Percentiles rank a stretch among this genome's conserved stretches.
phyloP scores from a whole-genome alignment of 305 asterid species.

The Solanum hybrid region DNA sequence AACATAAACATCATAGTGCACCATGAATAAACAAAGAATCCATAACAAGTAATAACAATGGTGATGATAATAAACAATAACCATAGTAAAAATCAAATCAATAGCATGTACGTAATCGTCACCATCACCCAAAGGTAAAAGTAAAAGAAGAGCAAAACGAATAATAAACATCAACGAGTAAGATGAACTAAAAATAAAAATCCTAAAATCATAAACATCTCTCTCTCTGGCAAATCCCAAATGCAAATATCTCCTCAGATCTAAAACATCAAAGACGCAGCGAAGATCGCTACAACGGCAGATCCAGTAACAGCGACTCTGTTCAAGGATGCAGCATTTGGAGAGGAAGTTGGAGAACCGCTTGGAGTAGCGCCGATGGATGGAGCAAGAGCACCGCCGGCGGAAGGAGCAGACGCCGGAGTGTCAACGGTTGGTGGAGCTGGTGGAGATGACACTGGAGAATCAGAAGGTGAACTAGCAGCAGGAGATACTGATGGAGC shows the following conservation, averaged over 20 bases:
- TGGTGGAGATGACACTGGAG: constrained; percentile 29
- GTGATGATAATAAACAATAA: not conserved
- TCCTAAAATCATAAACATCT: constrained; percentile 15
- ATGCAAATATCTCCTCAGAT: constrained; percentile 4
- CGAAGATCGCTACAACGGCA: constrained; percentile 24
- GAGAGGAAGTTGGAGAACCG: constrained; percentile 23
- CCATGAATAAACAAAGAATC: not conserved
- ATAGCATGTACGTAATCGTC: constrained; percentile 9
- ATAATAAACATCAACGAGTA: constrained; percentile 8
- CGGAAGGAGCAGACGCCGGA: constrained; percentile 1
- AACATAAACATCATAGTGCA: not conserved
- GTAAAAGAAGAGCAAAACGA: constrained; percentile 3
- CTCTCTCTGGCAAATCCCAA: not conserved
- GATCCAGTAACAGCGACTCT: constrained; percentile 37
- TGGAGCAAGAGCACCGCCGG: constrained; percentile 20
- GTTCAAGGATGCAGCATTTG: constrained; percentile 26
- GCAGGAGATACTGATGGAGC: constrained; percentile 10
- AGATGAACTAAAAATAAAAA: not conserved
- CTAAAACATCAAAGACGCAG: constrained; percentile 35
- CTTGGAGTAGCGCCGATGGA: constrained; percentile 27
- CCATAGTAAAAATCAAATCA: not conserved
- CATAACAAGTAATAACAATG: not conserved
- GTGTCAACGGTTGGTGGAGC: not conserved
- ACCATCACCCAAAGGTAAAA: not conserved
- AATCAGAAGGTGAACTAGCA: constrained; percentile 9